phyloP scores from a whole-genome alignment of 2,329 filamentous ascomycete genomes.

The Aspergillus pseudonomiae region DNA sequence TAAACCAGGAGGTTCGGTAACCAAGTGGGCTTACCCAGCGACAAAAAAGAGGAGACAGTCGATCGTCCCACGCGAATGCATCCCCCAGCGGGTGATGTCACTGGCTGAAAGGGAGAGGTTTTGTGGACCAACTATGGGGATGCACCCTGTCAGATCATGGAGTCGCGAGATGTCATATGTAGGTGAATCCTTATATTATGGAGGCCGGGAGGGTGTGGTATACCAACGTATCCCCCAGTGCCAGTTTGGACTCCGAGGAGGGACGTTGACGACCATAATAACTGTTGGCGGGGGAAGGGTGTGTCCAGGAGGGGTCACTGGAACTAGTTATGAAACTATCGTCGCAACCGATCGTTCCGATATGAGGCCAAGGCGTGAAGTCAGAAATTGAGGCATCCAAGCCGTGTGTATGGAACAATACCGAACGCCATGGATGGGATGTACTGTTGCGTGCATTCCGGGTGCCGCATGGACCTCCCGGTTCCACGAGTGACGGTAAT shows the following conservation, averaged over 20 bases:
- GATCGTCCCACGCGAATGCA: slow-evolving; percentile 21
- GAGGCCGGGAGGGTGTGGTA: neutral
- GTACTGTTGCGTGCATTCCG: neutral
- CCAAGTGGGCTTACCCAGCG: slow-evolving; percentile 15
- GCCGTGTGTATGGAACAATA: neutral
- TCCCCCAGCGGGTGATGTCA: slow-evolving; percentile 13
- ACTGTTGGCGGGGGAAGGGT: neutral
- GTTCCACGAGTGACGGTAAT: neutral
- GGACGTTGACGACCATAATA: neutral
- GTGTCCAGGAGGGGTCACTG: neutral
- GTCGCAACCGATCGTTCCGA: neutral
- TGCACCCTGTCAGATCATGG: neutral
- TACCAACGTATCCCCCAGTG: neutral
- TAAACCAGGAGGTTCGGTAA: neutral
- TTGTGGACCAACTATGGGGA: neutral
- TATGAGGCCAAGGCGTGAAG: neutral
- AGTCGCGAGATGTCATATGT: neutral
- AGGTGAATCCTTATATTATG: neutral
- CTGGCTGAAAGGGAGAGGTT: neutral
- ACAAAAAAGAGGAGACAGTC: slow-evolving; percentile 9
- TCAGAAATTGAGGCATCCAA: neutral
- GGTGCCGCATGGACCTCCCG: neutral
- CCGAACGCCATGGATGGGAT: neutral
- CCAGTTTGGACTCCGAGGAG: neutral
- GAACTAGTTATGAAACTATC: neutral